Conservation (phyloP, 2,329 filamentous ascomycete species). For the Colletotrichum noveboracense region DNA sequence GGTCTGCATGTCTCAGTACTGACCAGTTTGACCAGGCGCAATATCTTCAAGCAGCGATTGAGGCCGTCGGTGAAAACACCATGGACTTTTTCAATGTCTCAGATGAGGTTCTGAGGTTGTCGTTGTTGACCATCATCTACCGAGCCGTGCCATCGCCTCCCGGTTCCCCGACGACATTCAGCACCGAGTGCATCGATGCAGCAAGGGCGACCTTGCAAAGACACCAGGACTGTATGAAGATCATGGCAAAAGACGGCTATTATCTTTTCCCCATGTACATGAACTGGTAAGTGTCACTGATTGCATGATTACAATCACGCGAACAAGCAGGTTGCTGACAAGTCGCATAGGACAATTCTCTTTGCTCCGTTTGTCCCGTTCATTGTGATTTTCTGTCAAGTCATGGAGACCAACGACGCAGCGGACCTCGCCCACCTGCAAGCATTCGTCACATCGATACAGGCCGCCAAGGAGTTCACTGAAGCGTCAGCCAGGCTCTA, state of each 20-base stretch:
- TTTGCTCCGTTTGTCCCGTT: conserved; percentile 60
- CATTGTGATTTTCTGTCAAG: conserved; percentile 56
- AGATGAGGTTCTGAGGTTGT: conserved; percentile 47
- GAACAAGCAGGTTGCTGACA: not conserved
- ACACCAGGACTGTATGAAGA: conserved; percentile 45
- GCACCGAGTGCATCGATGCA: conserved; percentile 45
- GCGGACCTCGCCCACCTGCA: conserved; percentile 51
- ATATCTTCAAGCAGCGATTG: not conserved
- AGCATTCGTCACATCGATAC: conserved; percentile 56
- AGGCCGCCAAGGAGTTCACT: conserved; percentile 48
- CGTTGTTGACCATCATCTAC: conserved; percentile 47
- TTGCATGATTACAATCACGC: not conserved
- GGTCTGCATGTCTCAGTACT: not conserved
- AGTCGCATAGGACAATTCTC: conserved; percentile 42
- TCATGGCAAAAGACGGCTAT: conserved; percentile 39
- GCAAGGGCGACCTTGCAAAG: conserved; percentile 44
- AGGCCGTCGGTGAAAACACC: conserved; percentile 31
- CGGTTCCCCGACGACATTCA: conserved; percentile 39
- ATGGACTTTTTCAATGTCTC: conserved; percentile 40
- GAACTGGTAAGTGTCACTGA: conserved; percentile 40
- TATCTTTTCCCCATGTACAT: conserved; percentile 44
- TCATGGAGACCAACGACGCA: conserved; percentile 49
- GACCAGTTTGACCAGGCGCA: conserved; percentile 23
- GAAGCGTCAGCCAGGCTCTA: conserved; percentile 59
- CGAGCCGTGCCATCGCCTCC: conserved; percentile 39